These are phyloP conservation scores for Coemansia sp. DNA, from an alignment of 192 early-diverging fungal species.

Conservation along the genomic window DNA sequence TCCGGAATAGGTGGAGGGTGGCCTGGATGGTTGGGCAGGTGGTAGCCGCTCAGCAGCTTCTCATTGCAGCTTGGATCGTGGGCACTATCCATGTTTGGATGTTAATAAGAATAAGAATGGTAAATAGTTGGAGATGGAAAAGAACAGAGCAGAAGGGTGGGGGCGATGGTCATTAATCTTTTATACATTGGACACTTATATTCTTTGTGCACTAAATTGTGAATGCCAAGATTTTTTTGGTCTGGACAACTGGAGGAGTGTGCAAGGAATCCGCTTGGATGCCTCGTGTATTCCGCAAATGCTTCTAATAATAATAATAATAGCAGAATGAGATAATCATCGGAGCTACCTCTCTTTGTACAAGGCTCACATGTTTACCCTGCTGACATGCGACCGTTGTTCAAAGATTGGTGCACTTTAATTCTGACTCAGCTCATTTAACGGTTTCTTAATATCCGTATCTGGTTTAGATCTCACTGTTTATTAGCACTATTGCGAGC, in stretches of 20 bases:
- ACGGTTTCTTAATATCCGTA: neutral
- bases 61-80: neutral
- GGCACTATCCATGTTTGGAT: neutral
- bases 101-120: neutral
- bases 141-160: neutral
- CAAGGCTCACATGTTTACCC: neutral
- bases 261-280: neutral
- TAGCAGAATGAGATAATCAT: neutral
- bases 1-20: neutral
- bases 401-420: neutral
- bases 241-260: too few relatives aligned
- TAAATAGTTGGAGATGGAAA: neutral
- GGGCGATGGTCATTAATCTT: too few relatives aligned
- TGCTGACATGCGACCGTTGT: neutral
- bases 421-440: too few relatives aligned
- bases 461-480: too few relatives aligned
- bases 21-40: neutral
- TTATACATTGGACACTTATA: neutral
- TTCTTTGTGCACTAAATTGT: neutral
- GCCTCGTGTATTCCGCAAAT: neutral
- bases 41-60: constrained; percentile 4
- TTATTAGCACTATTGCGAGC: too few relatives aligned
- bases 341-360: neutral
- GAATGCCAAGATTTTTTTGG: too few relatives aligned
- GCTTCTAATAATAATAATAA: neutral